These are phyloP conservation scores for Handroanthus guayacan DNA, from an alignment of 257 asterid genomes.

Conservation along the genomic window DNA sequence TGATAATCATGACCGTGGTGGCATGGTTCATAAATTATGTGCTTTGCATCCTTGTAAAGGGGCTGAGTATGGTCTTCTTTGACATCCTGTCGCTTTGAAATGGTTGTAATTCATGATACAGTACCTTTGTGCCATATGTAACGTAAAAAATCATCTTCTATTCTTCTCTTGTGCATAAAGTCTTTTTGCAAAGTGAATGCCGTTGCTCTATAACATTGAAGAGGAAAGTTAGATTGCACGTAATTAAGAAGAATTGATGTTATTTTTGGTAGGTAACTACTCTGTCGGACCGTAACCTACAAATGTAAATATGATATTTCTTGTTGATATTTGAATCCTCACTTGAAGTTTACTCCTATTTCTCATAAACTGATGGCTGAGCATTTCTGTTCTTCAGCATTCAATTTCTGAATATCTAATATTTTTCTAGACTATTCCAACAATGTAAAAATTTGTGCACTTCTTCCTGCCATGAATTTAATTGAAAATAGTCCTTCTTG, in stretches of 20 bases:
- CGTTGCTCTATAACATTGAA: not conserved
- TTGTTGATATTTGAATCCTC: slow-evolving; percentile 1
- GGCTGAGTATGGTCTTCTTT: not conserved
- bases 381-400: slow-evolving; percentile 10
- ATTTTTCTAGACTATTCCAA: not conserved
- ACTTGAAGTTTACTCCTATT: slow-evolving; percentile 14
- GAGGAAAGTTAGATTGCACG: not conserved
- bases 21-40: not conserved
- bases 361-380: slow-evolving; percentile 17
- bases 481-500: not conserved
- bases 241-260: not conserved
- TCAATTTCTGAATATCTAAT: not conserved
- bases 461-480: not conserved
- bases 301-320: not conserved
- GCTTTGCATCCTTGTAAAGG: not conserved
- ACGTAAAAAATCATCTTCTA: not conserved
- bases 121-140: not conserved
- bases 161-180: not conserved
- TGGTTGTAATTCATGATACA: not conserved
- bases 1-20: no score
- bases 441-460: not conserved
- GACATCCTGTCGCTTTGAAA: not conserved
- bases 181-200: not conserved
- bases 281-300: not conserved
- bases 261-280: not conserved